Percentiles rank a stretch among this genome's conserved stretches.
Conservation (phyloP, 805 yeast genomes). For the Starmerella ratchasimensis region DNA sequence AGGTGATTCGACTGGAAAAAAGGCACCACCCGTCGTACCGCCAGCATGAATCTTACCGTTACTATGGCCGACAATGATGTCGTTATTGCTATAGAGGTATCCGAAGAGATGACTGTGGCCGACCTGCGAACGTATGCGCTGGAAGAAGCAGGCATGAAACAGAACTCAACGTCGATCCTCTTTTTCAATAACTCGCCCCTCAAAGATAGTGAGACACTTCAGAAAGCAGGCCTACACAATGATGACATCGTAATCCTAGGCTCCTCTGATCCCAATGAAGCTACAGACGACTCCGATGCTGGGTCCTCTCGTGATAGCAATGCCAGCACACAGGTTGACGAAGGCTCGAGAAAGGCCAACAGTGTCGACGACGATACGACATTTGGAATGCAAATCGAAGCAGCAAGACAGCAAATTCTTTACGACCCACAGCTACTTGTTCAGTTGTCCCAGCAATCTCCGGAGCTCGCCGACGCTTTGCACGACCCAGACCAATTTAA, state of each 20-base stretch:
- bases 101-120: conserved; percentile 44
- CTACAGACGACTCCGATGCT: not conserved
- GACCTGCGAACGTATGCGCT: conserved; percentile 65
- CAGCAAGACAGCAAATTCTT: conserved; percentile 26
- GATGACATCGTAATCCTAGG: conserved; percentile 38
- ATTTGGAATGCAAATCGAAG: conserved; percentile 21
- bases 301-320: not conserved
- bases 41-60: conserved; percentile 40
- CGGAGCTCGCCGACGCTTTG: conserved; percentile 36
- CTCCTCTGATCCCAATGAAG: not conserved
- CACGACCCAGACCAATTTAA: conserved; percentile 39
- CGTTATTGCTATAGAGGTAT: conserved; percentile 45
- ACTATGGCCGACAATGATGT: conserved; percentile 38
- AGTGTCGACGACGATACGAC: conserved; percentile 1
- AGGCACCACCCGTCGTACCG: too few relatives aligned
- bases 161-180: conserved; percentile 35
- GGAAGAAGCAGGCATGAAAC: conserved; percentile 46
- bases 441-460: conserved; percentile 30
- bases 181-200: conserved; percentile 35
- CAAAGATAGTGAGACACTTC: conserved; percentile 30
- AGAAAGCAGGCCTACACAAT: conserved; percentile 37
- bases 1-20: too few relatives aligned
- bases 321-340: not conserved
- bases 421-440: conserved; percentile 25
- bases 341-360: not conserved